Percentiles rank a stretch among this genome's conserved stretches.
phyloP scores from a whole-genome alignment of 1,284 basidiomycete species.

The Clitocybe nebularis region DNA sequence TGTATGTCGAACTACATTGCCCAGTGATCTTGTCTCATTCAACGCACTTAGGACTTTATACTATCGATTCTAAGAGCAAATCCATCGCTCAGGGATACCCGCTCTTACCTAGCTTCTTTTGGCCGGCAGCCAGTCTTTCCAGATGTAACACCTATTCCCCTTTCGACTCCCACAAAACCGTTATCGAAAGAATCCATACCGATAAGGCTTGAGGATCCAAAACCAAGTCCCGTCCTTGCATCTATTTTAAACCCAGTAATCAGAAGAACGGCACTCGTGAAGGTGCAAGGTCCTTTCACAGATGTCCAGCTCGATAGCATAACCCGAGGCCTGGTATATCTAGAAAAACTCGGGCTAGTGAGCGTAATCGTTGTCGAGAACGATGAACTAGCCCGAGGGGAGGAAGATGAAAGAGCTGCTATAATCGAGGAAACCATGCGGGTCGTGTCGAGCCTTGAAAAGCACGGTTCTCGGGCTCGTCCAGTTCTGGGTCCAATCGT shows the following conservation, averaged over 20 bases:
- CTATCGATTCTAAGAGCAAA: constrained; percentile 92
- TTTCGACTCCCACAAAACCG: constrained; percentile 20
- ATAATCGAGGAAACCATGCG: constrained; percentile 77
- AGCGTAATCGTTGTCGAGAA: constrained; percentile 94
- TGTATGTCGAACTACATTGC: too few relatives aligned
- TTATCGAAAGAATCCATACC: constrained; percentile 18
- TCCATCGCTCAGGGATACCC: constrained; percentile 89
- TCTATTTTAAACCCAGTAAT: constrained; percentile 85
- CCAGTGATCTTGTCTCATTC: constrained; percentile 5
- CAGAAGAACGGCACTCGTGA: constrained; percentile 89
- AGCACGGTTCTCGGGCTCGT: constrained; percentile 81
- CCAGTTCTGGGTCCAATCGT: constrained; percentile 88
- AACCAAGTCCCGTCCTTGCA: constrained; percentile 62
- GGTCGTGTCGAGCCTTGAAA: constrained; percentile 80
- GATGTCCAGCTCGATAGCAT: constrained; percentile 94
- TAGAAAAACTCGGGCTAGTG: constrained; percentile 93
- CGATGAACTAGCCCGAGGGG: constrained; percentile 69
- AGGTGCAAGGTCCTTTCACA: constrained; percentile 97
- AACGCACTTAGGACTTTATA: constrained; percentile 81
- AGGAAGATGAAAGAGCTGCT: constrained; percentile 58
- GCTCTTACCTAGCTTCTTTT: constrained; percentile 87
- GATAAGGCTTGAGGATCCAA: constrained; percentile 26
- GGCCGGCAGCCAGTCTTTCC: constrained; percentile 46
- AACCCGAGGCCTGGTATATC: constrained; percentile 88
- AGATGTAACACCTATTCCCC: constrained; percentile 19